Evolutionary conservation across 2,329 filamentous ascomycete species (phyloP), one percentile per base, ranked within the genome.

Genomic region (Cyphellophora europaea): DNA sequence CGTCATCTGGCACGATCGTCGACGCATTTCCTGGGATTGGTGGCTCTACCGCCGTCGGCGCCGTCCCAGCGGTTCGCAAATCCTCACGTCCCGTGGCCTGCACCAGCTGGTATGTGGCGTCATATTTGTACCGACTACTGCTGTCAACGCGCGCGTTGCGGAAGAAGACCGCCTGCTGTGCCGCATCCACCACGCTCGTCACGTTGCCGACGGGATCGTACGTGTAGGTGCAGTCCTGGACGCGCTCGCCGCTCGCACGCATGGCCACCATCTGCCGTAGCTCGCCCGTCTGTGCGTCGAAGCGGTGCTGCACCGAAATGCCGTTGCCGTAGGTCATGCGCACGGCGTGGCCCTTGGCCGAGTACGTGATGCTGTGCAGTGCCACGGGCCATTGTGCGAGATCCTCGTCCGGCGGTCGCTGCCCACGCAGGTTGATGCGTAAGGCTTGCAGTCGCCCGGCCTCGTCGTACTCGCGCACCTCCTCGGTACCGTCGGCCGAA

Each of bases 81-180:
- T 45, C 42, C 27, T 50, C 49, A 11, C 49, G 36, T 6, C 49
- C 49, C 3, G 41, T 46, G 8, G 49, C 45, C 23, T 39, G 10
- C 13, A 48, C 33, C 6, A 52, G 45, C 5, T 32, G 43, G 11
- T 36, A 31, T 4, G 46, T n/a, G 15, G 35, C 17, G 33, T 52
- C 49, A 27, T 52, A 52, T 12, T 33, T 38, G 32, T 35, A 47
- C 3, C 33, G 30, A 2, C 6, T 11, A 11, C 15, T 29, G 2
- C 44, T 40, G 2, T 30, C 25, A 3, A 45, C 38, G 6, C 11
- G 18, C 25, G 27, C 11, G 19, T 34, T 34, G 10, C 32, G 16
- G 32, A 34, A 34, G 21, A 28, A 34, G 5, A 11, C 15, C 11
- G 16, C 15, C 18, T 34, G 32, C 19, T 28, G 10, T n/a, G 32